Evolutionary conservation across 2,329 filamentous ascomycete genomes (phyloP).

Genomic region (Fusarium sp.): DNA sequence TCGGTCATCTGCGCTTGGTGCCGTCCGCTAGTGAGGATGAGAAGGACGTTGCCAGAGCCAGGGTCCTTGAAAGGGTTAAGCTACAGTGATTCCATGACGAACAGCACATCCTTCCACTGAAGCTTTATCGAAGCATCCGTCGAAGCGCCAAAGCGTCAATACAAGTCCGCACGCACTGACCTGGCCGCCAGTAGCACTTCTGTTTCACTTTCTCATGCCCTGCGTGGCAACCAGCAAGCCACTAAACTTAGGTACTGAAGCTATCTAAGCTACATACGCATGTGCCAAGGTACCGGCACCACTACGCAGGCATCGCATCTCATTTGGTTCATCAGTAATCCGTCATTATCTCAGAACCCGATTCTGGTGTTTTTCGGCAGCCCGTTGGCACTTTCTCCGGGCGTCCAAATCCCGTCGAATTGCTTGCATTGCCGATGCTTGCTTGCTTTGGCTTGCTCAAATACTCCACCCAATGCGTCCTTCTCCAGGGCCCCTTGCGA

Average conservation of each 20-base stretch:
- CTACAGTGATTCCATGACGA: slow-evolving; percentile 32
- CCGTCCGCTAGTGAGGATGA: slow-evolving; percentile 38
- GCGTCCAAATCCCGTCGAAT: slow-evolving; percentile 22
- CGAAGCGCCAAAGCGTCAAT: slow-evolving; percentile 32
- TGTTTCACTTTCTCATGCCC: slow-evolving; percentile 31
- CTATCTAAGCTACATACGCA: slow-evolving; percentile 17
- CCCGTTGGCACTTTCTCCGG: slow-evolving; percentile 11
- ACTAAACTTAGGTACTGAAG: slow-evolving; percentile 21
- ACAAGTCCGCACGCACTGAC: slow-evolving; percentile 35
- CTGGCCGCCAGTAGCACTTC: slow-evolving; percentile 30
- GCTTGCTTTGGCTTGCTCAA: slow-evolving; percentile 37
- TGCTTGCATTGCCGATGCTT: slow-evolving; percentile 42
- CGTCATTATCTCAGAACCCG: slow-evolving; percentile 16
- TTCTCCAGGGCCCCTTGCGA: slow-evolving; percentile 26
- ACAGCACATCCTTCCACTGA: slow-evolving; percentile 32
- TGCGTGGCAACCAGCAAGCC: slow-evolving; percentile 32
- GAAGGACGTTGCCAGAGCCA: slow-evolving; percentile 32
- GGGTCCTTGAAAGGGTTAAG: slow-evolving; percentile 34
- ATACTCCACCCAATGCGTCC: slow-evolving; percentile 31
- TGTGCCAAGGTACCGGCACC: slow-evolving; percentile 35
- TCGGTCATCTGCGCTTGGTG: slow-evolving; percentile 48
- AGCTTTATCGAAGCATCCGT: slow-evolving; percentile 42
- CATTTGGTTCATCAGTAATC: slow-evolving; percentile 3
- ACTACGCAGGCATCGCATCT: slow-evolving; percentile 19
- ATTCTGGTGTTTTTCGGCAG: slow-evolving; percentile 5